These are phyloP conservation scores for Lomentospora prolificans DNA, from an alignment of 2,329 filamentous ascomycete species.

Conservation along the genomic window DNA sequence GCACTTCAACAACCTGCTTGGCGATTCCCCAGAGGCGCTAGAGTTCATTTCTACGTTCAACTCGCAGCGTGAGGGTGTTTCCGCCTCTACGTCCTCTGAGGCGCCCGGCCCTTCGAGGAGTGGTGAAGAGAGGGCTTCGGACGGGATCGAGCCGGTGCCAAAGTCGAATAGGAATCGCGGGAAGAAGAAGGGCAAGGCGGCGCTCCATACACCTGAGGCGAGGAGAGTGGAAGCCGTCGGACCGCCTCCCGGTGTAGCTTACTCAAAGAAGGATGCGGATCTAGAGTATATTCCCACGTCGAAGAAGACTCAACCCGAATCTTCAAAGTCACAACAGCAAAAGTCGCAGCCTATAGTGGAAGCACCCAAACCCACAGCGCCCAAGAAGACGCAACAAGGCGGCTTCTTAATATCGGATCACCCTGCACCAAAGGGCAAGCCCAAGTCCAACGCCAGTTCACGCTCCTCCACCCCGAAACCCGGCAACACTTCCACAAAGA, in stretches of 20 bases:
- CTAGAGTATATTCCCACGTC: constrained; percentile 60
- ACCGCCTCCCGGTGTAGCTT: constrained; percentile 54
- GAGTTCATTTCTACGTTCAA: constrained; percentile 81
- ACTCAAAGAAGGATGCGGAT: constrained; percentile 62
- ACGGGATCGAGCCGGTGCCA: constrained; percentile 31
- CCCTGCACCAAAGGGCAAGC: constrained; percentile 41
- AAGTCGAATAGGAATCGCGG: constrained; percentile 34
- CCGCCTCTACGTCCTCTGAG: constrained; percentile 11
- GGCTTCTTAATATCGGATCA: constrained; percentile 77
- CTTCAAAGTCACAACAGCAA: constrained; percentile 37
- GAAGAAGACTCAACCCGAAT: constrained; percentile 16
- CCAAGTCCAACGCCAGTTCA: constrained; percentile 41
- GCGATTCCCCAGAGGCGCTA: constrained; percentile 67
- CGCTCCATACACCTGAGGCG: constrained; percentile 53
- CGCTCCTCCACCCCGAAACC: constrained; percentile 47
- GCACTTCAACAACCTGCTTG: constrained; percentile 80
- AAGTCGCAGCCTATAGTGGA: constrained; percentile 48
- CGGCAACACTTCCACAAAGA: constrained; percentile 44
- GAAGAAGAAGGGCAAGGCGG: constrained; percentile 49
- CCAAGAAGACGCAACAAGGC: constrained; percentile 42
- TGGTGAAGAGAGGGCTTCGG: not conserved
- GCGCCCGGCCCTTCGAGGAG: not conserved
- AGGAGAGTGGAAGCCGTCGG: constrained; percentile 56
- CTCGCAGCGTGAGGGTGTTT: constrained; percentile 38
- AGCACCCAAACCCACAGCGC: not conserved